Conservation (phyloP, 208 protist species). For the Leishmania gerbilli region DNA sequence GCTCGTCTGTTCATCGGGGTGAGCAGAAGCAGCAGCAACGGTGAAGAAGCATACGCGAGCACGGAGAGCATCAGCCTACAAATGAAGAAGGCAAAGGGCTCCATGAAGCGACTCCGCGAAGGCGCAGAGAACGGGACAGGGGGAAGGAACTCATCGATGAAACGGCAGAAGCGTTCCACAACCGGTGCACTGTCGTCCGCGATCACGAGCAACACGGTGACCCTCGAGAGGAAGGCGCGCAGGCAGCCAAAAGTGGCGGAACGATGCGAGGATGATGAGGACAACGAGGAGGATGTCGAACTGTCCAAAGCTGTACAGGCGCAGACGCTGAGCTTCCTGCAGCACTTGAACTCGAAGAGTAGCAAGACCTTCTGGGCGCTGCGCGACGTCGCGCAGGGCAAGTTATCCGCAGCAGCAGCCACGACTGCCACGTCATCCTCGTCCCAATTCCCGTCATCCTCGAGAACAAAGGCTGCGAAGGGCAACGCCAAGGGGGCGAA, state of each 20-base stretch:
- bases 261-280: constrained; percentile 13
- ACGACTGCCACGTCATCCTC: constrained; percentile 1
- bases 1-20: constrained; percentile 29
- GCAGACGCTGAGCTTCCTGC: constrained; percentile 54
- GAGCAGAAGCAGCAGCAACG: background rate
- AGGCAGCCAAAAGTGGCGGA: background rate
- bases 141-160: background rate
- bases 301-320: constrained; percentile 55
- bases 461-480: constrained; percentile 1
- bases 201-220: background rate
- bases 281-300: constrained; percentile 54
- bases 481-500: constrained; percentile 8
- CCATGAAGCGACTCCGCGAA: background rate
- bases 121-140: background rate
- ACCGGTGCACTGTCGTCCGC: background rate
- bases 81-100: background rate
- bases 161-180: background rate
- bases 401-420: constrained; percentile 1
- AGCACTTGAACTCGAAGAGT: constrained; percentile 34
- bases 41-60: background rate
- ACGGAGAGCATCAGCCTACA: background rate
- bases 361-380: constrained; percentile 66
- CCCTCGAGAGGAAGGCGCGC: background rate
- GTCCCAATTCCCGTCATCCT: background rate
- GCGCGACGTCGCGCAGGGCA: constrained; percentile 65